Base-by-base conservation (phyloP, 148 eudicot genomes). In the Rhododendron vialii region DNA sequence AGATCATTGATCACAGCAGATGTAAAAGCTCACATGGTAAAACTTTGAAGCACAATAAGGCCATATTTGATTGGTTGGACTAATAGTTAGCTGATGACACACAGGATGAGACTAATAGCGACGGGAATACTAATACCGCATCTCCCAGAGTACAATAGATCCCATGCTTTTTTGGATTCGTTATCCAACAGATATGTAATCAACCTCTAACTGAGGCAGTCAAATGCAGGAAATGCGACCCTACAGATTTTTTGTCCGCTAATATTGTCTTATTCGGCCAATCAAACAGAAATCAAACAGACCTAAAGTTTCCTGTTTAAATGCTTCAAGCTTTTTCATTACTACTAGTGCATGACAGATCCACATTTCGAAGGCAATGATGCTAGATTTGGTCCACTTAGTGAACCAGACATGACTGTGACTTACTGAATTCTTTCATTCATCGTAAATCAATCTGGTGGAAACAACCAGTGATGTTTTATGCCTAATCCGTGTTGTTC, bases 361-460 rank as follows among this genome's bases (percentile, higher is more conserved):
- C 33, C 35, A 47, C 48, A 79, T 79, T 24, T 47, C 36, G 14
- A 79, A 79, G 50, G 55, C 8, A 12, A 47, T 45, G 14, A 8
- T 11, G 53, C 33, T 45, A 38, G 80, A 76, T 76, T 41, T 41
- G 11, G 80, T 45, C 80, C 28, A 3, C 80, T 77, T 77, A 9
- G 48, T 77, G 80, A 77, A 77, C 80, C 51, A 77, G 17, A 77
- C 80, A 77, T 77, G 80, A 33, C 45, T 53, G 18, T 73, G 77
- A 73, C 41, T 30, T 35, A 5, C 7, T 8, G 50, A 47, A 11
- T 9, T 47, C 78, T 33, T 74, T 74, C 18, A 17, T 35, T 36
- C 38, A 74, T 6, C 17, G 36, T 74, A 33, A 33, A 74, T 74
- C 20, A 12, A 12, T 74, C 7, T 11, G 7, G 78, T 18, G 20